These are phyloP conservation scores for Sphaerulina vaccinii DNA, from an alignment of 2,329 filamentous ascomycete genomes.

Conservation along the genomic window DNA sequence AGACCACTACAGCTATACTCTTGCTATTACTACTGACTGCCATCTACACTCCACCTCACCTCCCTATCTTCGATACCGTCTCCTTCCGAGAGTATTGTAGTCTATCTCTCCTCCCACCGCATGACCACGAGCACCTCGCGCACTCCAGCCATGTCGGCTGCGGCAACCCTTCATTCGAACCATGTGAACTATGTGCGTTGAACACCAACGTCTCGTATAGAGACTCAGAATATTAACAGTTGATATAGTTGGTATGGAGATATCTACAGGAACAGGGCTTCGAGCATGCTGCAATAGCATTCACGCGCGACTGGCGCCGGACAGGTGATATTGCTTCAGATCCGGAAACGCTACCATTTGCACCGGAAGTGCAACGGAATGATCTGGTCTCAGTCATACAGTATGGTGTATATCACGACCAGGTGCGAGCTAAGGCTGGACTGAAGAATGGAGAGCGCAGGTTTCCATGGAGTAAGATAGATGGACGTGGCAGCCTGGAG, in stretches of 20 bases:
- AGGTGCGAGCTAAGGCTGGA: slow-evolving; percentile 30
- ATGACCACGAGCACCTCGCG: slow-evolving; percentile 1
- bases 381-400: slow-evolving; percentile 62
- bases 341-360: slow-evolving; percentile 61
- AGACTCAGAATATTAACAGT: not conserved
- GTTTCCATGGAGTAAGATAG: slow-evolving; percentile 30
- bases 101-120: not conserved
- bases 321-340: slow-evolving; percentile 41
- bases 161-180: slow-evolving; percentile 51
- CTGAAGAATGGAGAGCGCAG: slow-evolving; percentile 25
- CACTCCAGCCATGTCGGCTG: slow-evolving; percentile 22
- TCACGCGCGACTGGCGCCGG: slow-evolving; percentile 62
- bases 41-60: not conserved
- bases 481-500: slow-evolving; percentile 26
- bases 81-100: slow-evolving; percentile 1
- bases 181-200: slow-evolving; percentile 61
- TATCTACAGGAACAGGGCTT: slow-evolving; percentile 46
- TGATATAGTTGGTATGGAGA: slow-evolving; percentile 58
- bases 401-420: slow-evolving; percentile 57
- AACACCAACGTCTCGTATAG: not conserved
- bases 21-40: no score
- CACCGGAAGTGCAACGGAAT: slow-evolving; percentile 57
- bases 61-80: not conserved
- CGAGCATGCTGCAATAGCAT: slow-evolving; percentile 50
- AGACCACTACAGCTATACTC: no score